Conservation (phyloP, 345 rosid species). For the Moricandia arvensis region DNA sequence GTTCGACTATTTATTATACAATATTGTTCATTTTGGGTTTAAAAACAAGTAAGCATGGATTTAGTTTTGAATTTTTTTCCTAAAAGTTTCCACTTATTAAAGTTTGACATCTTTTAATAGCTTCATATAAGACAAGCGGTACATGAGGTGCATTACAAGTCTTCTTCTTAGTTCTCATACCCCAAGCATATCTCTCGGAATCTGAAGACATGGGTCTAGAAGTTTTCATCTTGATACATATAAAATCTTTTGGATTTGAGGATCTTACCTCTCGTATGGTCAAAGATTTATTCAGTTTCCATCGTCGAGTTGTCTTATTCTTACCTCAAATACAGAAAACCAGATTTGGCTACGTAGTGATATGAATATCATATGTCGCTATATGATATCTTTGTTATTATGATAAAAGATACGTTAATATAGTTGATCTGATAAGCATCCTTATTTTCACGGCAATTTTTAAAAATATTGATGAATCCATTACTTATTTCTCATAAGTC, state of each 20-base stretch:
- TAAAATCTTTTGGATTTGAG: slow-evolving; percentile 39
- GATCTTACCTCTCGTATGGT: slow-evolving; percentile 26
- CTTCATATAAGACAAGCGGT: slow-evolving; percentile 19
- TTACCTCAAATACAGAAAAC: slow-evolving; percentile 32
- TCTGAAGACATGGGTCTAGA: slow-evolving; percentile 5
- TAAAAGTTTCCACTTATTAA: too few relatives aligned
- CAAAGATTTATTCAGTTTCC: slow-evolving; percentile 34
- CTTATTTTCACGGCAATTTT: neutral
- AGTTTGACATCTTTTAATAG: too few relatives aligned
- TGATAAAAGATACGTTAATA: neutral
- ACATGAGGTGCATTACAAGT: slow-evolving; percentile 26
- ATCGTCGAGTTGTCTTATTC: slow-evolving; percentile 8
- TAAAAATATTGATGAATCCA: neutral
- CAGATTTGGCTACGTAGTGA: slow-evolving; percentile 25
- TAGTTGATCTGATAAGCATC: neutral
- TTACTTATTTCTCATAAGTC: neutral
- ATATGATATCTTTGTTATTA: neutral
- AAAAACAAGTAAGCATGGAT: too few relatives aligned
- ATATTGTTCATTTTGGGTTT: too few relatives aligned
- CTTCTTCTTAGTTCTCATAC: slow-evolving; percentile 20
- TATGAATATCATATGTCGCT: slow-evolving; percentile 8
- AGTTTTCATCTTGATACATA: slow-evolving; percentile 10
- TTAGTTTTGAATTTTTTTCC: too few relatives aligned
- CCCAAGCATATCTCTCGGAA: slow-evolving; percentile 37
- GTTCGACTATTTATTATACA: too few relatives aligned